Base-by-base conservation (phyloP, 2,329 filamentous ascomycete genomes). In the Trichoderma koningiopsis region DNA sequence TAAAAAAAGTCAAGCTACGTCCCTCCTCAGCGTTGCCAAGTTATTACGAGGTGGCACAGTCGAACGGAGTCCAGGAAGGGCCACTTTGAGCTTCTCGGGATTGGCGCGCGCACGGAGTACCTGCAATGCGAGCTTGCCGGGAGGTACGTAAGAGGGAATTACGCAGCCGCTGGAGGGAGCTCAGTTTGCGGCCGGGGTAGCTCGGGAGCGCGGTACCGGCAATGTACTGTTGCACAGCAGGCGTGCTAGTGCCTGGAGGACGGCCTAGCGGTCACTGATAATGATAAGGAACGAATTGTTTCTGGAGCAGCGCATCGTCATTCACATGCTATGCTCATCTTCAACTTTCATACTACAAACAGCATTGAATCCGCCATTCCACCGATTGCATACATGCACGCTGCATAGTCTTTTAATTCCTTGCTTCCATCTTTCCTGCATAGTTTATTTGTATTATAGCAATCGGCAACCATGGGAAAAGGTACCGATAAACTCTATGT, bases 401-500 rank as follows among this genome's bases (percentile, higher is more conserved):
- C 22, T 33, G 59, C 43, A 31, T 33, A 27, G 59, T 53, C 33
- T 7, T 29, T 13, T 11, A 0, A 4, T n/a, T n/a, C 1, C 2
- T 2, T 33, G 40, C 8, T 13, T 7, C 13, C 11, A n/a, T 27
- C 10, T 43, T 5, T 5, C 5, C 6, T 43, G 19, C 19, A 43
- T 19, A n/a, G 40, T 4, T 1, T 6, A 8, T 19, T 19, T n/a
- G 40, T 14, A 3, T 27, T 33, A 52, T 10, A n/a, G n/a, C 24
- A 29, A 37, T 31, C 22, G 43, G n/a, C 53, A 69, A 33, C 72
- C 68, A 82, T 82, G 80, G 80, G 80, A 0, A 82, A 82, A 73
- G 82, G 82, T 72, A 83, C 82, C 13, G 82, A 83, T 72, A 83
- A 83, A 70, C 79, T 83, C 71, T 83, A 83, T 69, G 81, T 82